Percentiles rank a stretch among this genome's conserved stretches.
These are phyloP conservation scores for Aspergillus luchuensis DNA, from an alignment of 2,329 filamentous ascomycete genomes.

Conservation along the genomic window DNA sequence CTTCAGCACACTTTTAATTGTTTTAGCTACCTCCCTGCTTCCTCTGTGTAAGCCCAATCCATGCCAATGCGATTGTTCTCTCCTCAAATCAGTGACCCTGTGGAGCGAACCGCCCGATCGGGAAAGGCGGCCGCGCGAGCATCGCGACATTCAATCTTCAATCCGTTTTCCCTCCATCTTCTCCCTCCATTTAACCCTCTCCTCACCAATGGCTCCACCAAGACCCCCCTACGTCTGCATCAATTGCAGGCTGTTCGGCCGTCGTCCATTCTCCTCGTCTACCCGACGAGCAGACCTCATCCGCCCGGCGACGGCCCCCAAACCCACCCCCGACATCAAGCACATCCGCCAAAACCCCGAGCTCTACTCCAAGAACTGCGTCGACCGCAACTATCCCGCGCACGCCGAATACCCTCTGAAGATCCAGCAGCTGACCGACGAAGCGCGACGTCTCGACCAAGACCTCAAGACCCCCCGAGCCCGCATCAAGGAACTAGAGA, in stretches of 20 bases:
- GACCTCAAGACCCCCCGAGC: constrained; percentile 45
- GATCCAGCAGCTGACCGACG: constrained; percentile 50
- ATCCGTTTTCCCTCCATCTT: constrained; percentile 6
- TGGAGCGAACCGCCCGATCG: constrained; percentile 10
- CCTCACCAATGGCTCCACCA: constrained; percentile 27
- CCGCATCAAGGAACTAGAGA: constrained; percentile 48
- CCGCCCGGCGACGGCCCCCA: constrained; percentile 73
- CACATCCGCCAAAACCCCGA: constrained; percentile 84
- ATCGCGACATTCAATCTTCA: background rate
- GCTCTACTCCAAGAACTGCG: constrained; percentile 78
- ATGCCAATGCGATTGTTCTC: no score
- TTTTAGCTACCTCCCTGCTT: no score
- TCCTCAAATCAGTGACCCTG: background rate
- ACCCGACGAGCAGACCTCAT: constrained; percentile 28
- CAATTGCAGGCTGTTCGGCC: constrained; percentile 33
- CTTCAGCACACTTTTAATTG: no score
- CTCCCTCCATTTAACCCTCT: background rate
- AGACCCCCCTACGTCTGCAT: constrained; percentile 37
- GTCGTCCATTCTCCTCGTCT: constrained; percentile 21
- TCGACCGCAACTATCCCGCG: constrained; percentile 76
- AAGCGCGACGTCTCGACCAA: constrained; percentile 42
- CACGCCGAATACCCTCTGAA: constrained; percentile 55
- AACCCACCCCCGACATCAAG: constrained; percentile 78
- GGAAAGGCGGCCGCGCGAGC: constrained; percentile 14
- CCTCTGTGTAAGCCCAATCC: no score